These are phyloP conservation scores for Parastagonospora nodorum DNA, from an alignment of 2,329 filamentous ascomycete species.

Conservation along the genomic window DNA sequence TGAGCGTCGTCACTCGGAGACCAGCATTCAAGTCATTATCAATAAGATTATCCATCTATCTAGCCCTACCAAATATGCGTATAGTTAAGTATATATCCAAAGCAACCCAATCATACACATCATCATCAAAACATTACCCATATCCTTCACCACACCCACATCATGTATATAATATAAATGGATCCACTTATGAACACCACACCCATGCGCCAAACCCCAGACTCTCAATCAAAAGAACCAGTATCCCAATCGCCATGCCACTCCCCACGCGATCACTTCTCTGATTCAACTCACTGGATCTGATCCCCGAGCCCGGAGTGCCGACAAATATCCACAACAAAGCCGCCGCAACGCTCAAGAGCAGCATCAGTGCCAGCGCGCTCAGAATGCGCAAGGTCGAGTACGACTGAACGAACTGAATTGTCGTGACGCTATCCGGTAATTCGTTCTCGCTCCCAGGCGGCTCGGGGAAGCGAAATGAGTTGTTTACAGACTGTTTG, in stretches of 20 bases:
- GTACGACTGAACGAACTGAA: constrained; percentile 32
- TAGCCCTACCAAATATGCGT: too few species aligned
- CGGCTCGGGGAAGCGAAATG: not conserved
- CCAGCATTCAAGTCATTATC: too few species aligned
- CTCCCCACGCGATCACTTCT: constrained; percentile 21
- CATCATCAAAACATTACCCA: too few species aligned
- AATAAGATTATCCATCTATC: too few species aligned
- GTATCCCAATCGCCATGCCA: constrained; percentile 25
- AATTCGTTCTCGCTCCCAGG: not conserved
- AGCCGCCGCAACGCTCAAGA: constrained; percentile 15
- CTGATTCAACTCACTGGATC: constrained; percentile 5
- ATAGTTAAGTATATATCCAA: too few species aligned
- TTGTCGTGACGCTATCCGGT: constrained; percentile 19
- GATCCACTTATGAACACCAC: constrained; percentile 6
- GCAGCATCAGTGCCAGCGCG: constrained; percentile 21
- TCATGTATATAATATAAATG: not conserved
- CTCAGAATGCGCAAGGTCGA: constrained; percentile 18
- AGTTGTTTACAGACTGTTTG: constrained; percentile 4
- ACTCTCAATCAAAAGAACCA: constrained; percentile 22
- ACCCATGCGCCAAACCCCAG: constrained; percentile 18
- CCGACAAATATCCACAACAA: constrained; percentile 31
- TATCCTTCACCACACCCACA: not conserved
- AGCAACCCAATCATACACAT: too few species aligned
- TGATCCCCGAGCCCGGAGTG: constrained; percentile 12
- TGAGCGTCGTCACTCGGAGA: too few species aligned